Evolutionary conservation across 129 eudicot genomes (phyloP).

Genomic region (Centaurea solstitialis): DNA sequence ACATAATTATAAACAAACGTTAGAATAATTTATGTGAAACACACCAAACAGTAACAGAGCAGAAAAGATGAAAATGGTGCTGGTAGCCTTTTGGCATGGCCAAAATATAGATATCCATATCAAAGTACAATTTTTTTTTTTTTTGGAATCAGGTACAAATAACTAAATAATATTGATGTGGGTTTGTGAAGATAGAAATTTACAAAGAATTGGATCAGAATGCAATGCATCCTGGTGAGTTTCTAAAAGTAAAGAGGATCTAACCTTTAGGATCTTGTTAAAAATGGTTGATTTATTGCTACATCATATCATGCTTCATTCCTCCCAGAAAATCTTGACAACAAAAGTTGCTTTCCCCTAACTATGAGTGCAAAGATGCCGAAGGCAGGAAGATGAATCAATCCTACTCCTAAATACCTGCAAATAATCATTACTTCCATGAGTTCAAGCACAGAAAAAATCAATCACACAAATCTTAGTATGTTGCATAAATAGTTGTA

Average conservation of each 20-base stretch:
- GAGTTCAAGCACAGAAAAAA: background rate
- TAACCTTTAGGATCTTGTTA: conserved; percentile 22
- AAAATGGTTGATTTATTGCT: background rate
- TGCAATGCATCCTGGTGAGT: background rate
- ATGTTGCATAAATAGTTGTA: background rate
- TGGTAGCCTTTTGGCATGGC: background rate
- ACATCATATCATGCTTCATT: conserved; percentile 34
- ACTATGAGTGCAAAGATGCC: conserved; percentile 55
- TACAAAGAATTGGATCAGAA: background rate
- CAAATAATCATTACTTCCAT: conserved; percentile 13
- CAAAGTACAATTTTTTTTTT: background rate
- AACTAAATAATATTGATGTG: background rate
- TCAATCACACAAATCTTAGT: background rate
- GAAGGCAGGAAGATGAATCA: conserved; percentile 71
- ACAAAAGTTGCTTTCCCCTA: conserved; percentile 48
- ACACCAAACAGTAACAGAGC: too few species aligned
- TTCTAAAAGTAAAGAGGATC: conserved; percentile 2
- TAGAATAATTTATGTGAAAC: too few species aligned
- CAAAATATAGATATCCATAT: background rate
- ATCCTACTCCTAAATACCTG: conserved; percentile 88
- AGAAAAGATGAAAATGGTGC: too few species aligned
- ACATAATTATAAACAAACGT: too few species aligned
- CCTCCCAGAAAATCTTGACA: conserved; percentile 47
- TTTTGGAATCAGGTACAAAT: background rate
- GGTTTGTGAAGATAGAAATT: background rate